Percentiles rank a stretch among this genome's conserved stretches.
phyloP scores from a whole-genome alignment of 2,329 filamentous ascomycete species.

The Cytospora schulzeri region DNA sequence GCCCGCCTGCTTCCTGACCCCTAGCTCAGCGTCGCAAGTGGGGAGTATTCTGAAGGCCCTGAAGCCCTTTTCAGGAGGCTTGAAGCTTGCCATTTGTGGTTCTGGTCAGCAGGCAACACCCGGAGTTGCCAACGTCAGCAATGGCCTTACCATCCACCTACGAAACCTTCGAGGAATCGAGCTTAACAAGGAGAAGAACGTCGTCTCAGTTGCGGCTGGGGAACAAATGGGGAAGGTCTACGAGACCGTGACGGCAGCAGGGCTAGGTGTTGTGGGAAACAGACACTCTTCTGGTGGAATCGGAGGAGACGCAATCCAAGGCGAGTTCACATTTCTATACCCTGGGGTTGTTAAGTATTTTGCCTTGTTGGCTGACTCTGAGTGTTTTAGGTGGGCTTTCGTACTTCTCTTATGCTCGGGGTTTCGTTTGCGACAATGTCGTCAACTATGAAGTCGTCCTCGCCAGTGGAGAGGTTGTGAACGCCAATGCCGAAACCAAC shows the following conservation, averaged over 20 bases:
- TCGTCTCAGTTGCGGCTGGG: background rate
- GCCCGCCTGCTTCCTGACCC: background rate
- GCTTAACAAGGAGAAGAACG: slow-evolving; percentile 8
- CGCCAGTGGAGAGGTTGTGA: too few relatives aligned
- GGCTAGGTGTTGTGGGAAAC: slow-evolving; percentile 28
- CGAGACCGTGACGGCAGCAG: slow-evolving; percentile 17
- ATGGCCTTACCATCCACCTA: slow-evolving; percentile 25
- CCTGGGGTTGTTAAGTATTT: too few relatives aligned
- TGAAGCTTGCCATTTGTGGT: slow-evolving; percentile 26
- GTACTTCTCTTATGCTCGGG: slow-evolving; percentile 25
- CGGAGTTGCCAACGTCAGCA: slow-evolving; percentile 23
- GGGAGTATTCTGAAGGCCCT: slow-evolving; percentile 2
- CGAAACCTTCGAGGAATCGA: slow-evolving; percentile 17
- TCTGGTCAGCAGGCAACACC: slow-evolving; percentile 25
- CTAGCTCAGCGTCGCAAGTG: slow-evolving; percentile 11
- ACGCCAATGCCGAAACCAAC: too few relatives aligned
- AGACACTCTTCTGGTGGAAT: slow-evolving; percentile 29
- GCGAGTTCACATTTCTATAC: slow-evolving; percentile 11
- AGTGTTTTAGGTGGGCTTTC: slow-evolving; percentile 23
- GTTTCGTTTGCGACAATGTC: slow-evolving; percentile 29
- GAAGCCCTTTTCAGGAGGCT: slow-evolving; percentile 4
- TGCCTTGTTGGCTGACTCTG: too few relatives aligned
- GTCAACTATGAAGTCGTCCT: slow-evolving; percentile 14
- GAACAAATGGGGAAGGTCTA: background rate
- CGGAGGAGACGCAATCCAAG: slow-evolving; percentile 29